Evolutionary conservation across 75 land plant species (phyloP), one percentile per base, ranked within the genome.

Genomic region (Azolla pinnata): DNA sequence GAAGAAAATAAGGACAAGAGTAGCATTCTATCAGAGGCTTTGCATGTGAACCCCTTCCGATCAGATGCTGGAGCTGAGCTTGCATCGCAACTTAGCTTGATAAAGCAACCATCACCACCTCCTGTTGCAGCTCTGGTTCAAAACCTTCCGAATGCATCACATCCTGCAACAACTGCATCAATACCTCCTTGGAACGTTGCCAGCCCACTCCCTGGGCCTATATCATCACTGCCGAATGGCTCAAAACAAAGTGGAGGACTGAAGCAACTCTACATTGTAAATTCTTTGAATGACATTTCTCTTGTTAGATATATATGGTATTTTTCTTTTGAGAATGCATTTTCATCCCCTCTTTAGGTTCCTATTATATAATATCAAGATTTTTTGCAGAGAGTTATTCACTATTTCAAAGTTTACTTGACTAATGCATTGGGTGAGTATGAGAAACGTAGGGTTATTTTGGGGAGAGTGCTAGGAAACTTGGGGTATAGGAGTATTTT

Each of bases 51-150:
- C 47, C 58, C 74, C 33, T 25, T 20, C 33, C 33, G 56, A 28
- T 78, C 76, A 64, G 44, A 64, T 53, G 67, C 62, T 31, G 16
- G 65, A 30, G 4, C 38, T 7, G 91, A 90, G 31, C 17, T 50
- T 30, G 45, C 70, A 54, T n/a, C 59, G 60, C 56, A 45, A 33
- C 33, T 57, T 12, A 68, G 71, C 9, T 63, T 87, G 33, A 60
- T 70, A 29, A 80, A 79, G 31, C 87, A 93, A 46, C 99, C 90
- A 34, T 73, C 81, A 55, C 99, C 99, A 40, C 99, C 91, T 24
- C 91, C 99, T 50, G 75, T 83, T 33, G 78, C 71, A 48, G 97
- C 91, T 28, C 80, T 75, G 54, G 85, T 95, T 54, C 83, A 86
- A 59, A 67, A 56, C 31, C 20, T 75, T 29, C 77, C 54, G 49